phyloP scores from a whole-genome alignment of 2,329 filamentous ascomycete species.

The Diaporthe sp. region DNA sequence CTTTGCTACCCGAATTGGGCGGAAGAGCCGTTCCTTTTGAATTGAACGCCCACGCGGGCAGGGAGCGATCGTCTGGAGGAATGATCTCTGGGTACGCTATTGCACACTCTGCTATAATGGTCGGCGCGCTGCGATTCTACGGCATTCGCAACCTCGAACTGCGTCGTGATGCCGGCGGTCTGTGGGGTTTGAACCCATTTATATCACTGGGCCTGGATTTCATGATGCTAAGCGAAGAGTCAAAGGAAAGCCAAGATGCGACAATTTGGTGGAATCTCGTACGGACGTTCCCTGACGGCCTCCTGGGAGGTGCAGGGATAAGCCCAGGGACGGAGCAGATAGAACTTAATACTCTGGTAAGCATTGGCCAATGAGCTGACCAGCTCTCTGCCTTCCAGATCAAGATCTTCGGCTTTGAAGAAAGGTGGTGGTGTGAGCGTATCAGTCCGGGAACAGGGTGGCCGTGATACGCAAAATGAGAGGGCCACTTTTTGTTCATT shows the following conservation, averaged over 20 bases:
- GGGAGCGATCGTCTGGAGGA: too few species aligned
- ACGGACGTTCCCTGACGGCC: slow-evolving; percentile 27
- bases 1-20: neutral
- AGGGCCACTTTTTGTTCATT: slow-evolving; percentile 38
- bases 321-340: neutral
- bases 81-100: neutral
- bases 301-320: slow-evolving; percentile 33
- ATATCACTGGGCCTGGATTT: slow-evolving; percentile 26
- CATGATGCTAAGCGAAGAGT: slow-evolving; percentile 32
- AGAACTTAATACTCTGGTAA: neutral
- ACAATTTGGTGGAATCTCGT: slow-evolving; percentile 6
- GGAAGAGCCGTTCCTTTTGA: neutral
- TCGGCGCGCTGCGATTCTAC: neutral
- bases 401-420: slow-evolving; percentile 17
- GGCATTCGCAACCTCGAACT: slow-evolving; percentile 11
- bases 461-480: slow-evolving; percentile 37
- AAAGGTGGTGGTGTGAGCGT: slow-evolving; percentile 29
- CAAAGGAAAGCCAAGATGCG: slow-evolving; percentile 27
- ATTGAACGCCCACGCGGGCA: neutral
- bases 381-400: slow-evolving; percentile 24
- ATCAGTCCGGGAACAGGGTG: slow-evolving; percentile 29
- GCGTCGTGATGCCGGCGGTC: neutral
- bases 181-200: slow-evolving; percentile 38
- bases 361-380: slow-evolving; percentile 36
- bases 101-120: neutral